These are phyloP conservation scores for Globisporangium recalcitrans DNA, from an alignment of 352 stramenopile species.

Conservation along the genomic window DNA sequence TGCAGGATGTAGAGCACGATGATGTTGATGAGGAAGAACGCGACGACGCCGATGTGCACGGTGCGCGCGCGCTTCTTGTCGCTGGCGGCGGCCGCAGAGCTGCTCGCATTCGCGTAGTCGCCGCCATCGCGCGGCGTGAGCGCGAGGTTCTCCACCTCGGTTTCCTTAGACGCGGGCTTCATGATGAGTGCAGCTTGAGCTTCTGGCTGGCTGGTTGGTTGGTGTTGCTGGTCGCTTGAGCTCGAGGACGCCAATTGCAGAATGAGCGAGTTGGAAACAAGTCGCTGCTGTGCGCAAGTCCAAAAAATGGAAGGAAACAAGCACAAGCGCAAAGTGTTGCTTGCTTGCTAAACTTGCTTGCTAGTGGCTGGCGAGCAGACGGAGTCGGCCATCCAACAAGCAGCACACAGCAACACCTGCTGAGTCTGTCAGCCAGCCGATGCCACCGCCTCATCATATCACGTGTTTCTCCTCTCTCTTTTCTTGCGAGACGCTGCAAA, in stretches of 20 bases:
- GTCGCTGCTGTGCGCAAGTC: not conserved
- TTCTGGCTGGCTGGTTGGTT: constrained; percentile 4
- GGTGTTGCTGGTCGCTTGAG: no score
- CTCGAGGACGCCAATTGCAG: constrained; percentile 18
- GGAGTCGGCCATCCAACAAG: not conserved
- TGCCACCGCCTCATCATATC: no score
- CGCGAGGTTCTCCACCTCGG: constrained; percentile 27
- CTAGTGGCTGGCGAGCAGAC: not conserved
- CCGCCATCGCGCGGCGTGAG: constrained; percentile 43
- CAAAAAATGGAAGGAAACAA: constrained; percentile 9
- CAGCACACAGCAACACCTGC: not conserved
- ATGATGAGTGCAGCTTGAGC: constrained; percentile 11
- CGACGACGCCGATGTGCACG: constrained; percentile 27
- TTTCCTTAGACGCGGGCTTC: constrained; percentile 5
- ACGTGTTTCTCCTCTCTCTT: not conserved
- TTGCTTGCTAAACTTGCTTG: not conserved
- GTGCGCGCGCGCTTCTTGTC: constrained; percentile 29
- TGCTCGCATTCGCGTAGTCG: constrained; percentile 22
- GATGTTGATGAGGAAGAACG: constrained; percentile 76
- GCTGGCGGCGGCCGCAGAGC: not conserved
- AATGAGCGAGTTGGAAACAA: constrained; percentile 17
- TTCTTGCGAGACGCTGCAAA: not conserved
- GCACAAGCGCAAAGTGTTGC: not conserved
- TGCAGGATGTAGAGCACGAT: constrained; percentile 81
- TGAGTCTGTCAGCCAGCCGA: not conserved